Base-by-base conservation (phyloP, 495 filamentous ascomycete species). In the Penicillium malachiteum region DNA sequence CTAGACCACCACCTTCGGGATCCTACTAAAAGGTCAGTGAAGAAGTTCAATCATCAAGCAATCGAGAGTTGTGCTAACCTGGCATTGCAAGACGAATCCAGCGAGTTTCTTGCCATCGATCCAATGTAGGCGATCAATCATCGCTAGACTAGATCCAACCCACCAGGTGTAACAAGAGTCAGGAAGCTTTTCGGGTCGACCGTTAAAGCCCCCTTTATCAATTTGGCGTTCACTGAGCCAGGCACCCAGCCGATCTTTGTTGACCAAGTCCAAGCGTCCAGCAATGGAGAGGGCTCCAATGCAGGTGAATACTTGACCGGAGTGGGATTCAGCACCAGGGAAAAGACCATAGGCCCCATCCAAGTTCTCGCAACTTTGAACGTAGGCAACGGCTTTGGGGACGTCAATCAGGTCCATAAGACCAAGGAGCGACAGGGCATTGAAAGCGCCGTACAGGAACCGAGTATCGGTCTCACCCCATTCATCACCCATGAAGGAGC, bases 111-210 rank as follows among this genome's bases (percentile, higher is more conserved):
- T 76, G 31, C 80, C 78, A 74, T 97, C 88, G 62, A 98, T 92
- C 94, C 94, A 98, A 69, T 96, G 85, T 38, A 92, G 77, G 55
- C 87, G 83, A 48, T 82, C 89, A 56, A 97, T 89, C 84, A 97
- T 96, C 21, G 85, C 87, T 55, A 98, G 68, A 67, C 91, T 96
- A 62, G 87, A 89, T 51, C 88, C 70, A 21, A 97, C 94, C 94
- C 94, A 98, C 94, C 94, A 98, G 66, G 89, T 95, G 70, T 98
- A 98, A 72, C 94, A 98, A 7, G 96, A 92, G 74, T 98, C 95
- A 69, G 93, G 91, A 49, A 91, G 75, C 75, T 98, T 98, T 74
- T 97, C 95, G 1, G 94, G 94, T 47, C 94, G 81, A 3, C 94
- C 94, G 65, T 97, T 98, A 31, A 98, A 73, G 5, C 94, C 94